Conservation (phyloP, 2,329 filamentous ascomycete genomes). For the Alternaria novae-zelandiae region DNA sequence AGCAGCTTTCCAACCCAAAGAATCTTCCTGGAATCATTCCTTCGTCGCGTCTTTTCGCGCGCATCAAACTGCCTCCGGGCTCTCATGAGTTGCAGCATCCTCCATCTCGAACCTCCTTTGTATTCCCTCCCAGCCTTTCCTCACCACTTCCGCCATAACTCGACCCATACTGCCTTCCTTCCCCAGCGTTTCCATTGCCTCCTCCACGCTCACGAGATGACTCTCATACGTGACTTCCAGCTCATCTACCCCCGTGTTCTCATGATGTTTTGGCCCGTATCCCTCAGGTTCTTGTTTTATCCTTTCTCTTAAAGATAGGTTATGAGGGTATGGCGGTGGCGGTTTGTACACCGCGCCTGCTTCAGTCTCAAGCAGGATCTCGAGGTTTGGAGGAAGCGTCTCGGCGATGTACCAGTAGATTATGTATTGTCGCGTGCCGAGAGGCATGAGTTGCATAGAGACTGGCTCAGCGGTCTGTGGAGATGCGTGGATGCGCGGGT, state of each 20-base stretch:
- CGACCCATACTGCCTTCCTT: conserved; percentile 29
- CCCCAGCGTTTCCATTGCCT: conserved; percentile 51
- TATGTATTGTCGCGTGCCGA: conserved; percentile 51
- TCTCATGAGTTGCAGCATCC: conserved; percentile 24
- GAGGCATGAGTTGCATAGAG: conserved; percentile 54
- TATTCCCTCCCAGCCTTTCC: conserved; percentile 54
- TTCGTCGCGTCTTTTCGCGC: neutral
- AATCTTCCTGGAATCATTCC: neutral
- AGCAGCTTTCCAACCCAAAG: too few relatives aligned
- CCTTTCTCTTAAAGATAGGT: conserved; percentile 48
- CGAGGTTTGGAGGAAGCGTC: conserved; percentile 51
- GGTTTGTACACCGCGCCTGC: conserved; percentile 42
- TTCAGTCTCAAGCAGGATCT: conserved; percentile 31
- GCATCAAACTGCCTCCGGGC: conserved; percentile 23
- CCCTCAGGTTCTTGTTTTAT: conserved; percentile 48
- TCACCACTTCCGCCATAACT: conserved; percentile 55
- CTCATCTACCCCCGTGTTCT: conserved; percentile 57
- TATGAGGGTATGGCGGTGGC: conserved; percentile 47
- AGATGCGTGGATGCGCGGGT: conserved; percentile 32
- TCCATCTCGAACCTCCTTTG: conserved; percentile 42
- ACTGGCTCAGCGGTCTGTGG: conserved; percentile 52
- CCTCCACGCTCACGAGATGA: conserved; percentile 51
- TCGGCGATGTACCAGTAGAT: conserved; percentile 58
- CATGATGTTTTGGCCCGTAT: conserved; percentile 55
- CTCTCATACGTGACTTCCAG: conserved; percentile 55